phyloP scores from a whole-genome alignment of 148 eudicot genomes.

The Nepenthes gracilis region DNA sequence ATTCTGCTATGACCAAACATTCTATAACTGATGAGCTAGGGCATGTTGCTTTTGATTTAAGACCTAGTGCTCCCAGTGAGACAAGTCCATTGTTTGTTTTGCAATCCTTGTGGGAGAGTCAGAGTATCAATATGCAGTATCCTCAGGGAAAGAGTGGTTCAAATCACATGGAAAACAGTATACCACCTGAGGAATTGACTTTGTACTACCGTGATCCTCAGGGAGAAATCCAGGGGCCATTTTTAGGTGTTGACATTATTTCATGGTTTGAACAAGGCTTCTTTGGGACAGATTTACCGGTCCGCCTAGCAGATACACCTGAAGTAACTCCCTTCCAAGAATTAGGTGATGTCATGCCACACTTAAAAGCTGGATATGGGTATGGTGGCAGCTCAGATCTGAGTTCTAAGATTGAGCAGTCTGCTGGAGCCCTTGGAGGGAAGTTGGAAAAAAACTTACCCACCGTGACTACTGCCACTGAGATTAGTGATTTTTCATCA shows the following conservation, averaged over 20 bases:
- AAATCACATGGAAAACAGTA: constrained; percentile 24
- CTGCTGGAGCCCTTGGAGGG: constrained; percentile 23
- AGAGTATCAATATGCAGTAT: constrained; percentile 19
- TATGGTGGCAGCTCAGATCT: constrained; percentile 17
- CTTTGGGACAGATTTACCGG: constrained; percentile 71
- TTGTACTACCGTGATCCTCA: constrained; percentile 76
- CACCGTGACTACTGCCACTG: constrained; percentile 12
- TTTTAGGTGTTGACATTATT: constrained; percentile 80
- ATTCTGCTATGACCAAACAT: constrained; percentile 19
- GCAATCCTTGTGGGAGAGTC: constrained; percentile 29
- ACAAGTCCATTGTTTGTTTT: constrained; percentile 29
- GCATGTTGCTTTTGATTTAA: constrained; percentile 21
- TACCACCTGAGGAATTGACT: constrained; percentile 56
- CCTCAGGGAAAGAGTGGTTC: constrained; percentile 18
- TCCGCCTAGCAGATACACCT: constrained; percentile 66
- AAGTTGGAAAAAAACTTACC: constrained; percentile 15
- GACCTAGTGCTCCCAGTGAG: constrained; percentile 34
- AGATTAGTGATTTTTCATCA: constrained; percentile 23
- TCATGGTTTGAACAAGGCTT: constrained; percentile 96
- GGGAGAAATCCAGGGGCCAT: constrained; percentile 86
- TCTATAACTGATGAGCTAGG: constrained; percentile 16
- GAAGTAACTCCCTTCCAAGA: constrained; percentile 48
- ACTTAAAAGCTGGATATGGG: constrained; percentile 30
- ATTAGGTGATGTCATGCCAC: constrained; percentile 77
- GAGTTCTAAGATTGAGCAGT: constrained; percentile 4